A percentile compares a stretch with the other conserved stretches of the same genome.
These are phyloP conservation scores for Sporothrix brasiliensis DNA, from an alignment of 2,329 filamentous ascomycete species.

Conservation along the genomic window DNA sequence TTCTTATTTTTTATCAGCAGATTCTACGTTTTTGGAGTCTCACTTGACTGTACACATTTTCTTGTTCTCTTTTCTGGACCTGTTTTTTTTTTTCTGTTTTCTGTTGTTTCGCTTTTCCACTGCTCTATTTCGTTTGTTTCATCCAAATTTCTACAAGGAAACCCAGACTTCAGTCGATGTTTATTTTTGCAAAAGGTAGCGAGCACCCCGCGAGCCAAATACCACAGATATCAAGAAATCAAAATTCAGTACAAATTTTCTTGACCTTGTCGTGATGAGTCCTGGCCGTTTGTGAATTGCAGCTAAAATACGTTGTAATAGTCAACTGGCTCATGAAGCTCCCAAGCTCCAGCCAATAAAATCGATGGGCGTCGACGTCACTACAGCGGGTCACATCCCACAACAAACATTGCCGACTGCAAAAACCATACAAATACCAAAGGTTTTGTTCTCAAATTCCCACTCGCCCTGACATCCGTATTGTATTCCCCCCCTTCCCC, in stretches of 20 bases:
- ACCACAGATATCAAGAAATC: constrained; percentile 22
- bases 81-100: not conserved
- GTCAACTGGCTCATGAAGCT: not conserved
- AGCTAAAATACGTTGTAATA: no score
- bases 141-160: not conserved
- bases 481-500: not conserved
- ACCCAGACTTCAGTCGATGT: no score
- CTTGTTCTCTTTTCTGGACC: not conserved
- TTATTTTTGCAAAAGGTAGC: constrained; percentile 18
- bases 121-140: constrained; percentile 7
- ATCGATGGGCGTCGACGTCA: not conserved
- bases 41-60: constrained; percentile 8
- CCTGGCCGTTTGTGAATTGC: no score
- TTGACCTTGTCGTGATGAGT: not conserved
- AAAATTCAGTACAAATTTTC: not conserved
- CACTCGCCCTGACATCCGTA: no score
- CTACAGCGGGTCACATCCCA: constrained; percentile 24
- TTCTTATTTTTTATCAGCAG: not conserved
- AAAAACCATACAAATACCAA: no score
- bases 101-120: not conserved
- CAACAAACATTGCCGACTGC: not conserved
- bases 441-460: not conserved
- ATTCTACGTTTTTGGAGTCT: constrained; percentile 1
- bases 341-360: constrained; percentile 14
- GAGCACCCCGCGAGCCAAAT: constrained; percentile 23